These are phyloP conservation scores for Ogataea naganishii DNA, from an alignment of 805 yeast genomes.

Conservation along the genomic window DNA sequence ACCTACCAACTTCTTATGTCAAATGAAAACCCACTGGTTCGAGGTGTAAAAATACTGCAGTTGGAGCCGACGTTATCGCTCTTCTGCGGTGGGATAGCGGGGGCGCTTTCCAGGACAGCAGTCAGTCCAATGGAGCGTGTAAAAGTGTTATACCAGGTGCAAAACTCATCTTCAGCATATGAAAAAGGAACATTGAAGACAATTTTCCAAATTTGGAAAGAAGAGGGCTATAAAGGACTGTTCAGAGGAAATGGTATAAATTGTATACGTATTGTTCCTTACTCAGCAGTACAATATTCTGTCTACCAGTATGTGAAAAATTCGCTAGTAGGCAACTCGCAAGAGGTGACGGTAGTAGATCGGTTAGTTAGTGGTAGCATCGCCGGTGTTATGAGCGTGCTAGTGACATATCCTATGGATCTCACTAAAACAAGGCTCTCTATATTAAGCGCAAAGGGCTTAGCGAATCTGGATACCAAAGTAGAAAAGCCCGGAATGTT, in stretches of 20 bases:
- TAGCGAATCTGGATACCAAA: slow-evolving; percentile 39
- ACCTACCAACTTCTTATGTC: too few species aligned
- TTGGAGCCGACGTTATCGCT: slow-evolving; percentile 54
- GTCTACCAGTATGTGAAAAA: slow-evolving; percentile 62
- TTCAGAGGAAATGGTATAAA: slow-evolving; percentile 88
- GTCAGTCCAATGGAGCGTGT: slow-evolving; percentile 95
- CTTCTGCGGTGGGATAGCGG: slow-evolving; percentile 69
- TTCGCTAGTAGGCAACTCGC: slow-evolving; percentile 18
- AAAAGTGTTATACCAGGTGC: slow-evolving; percentile 85
- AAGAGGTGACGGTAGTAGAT: slow-evolving; percentile 41
- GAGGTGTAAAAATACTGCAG: too few species aligned
- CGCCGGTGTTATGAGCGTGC: slow-evolving; percentile 75
- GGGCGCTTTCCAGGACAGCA: slow-evolving; percentile 78
- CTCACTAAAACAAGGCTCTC: slow-evolving; percentile 83
- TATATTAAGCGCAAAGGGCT: slow-evolving; percentile 67
- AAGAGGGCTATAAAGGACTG: slow-evolving; percentile 87
- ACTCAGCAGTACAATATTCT: slow-evolving; percentile 88
- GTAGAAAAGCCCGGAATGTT: slow-evolving; percentile 52
- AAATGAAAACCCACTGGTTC: too few species aligned
- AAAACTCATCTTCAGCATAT: slow-evolving; percentile 37
- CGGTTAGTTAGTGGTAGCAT: slow-evolving; percentile 69
- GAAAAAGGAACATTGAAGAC: slow-evolving; percentile 71
- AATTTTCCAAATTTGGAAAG: slow-evolving; percentile 67
- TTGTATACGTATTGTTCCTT: slow-evolving; percentile 86
- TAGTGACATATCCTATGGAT: slow-evolving; percentile 87